Evolutionary conservation across 169 alveolate genomes (phyloP).

Genomic region (Plasmodium malariae): DNA sequence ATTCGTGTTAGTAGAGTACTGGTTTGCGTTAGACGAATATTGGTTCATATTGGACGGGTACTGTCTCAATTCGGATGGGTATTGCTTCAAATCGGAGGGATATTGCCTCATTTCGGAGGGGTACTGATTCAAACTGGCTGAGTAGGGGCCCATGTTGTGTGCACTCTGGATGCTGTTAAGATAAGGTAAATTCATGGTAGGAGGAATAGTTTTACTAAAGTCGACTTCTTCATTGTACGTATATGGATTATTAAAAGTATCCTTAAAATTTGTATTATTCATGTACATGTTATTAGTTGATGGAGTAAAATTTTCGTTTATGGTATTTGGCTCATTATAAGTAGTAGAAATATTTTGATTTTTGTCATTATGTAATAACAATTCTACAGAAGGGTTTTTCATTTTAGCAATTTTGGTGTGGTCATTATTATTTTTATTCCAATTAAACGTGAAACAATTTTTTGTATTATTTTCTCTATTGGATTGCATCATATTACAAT

Average conservation of each 20-base stretch:
- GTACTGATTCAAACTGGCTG: not conserved
- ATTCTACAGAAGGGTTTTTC: constrained; percentile 39
- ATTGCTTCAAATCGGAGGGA: too few relatives aligned
- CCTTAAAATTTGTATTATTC: not conserved
- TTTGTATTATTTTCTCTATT: constrained; percentile 17
- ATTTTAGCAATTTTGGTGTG: constrained; percentile 2
- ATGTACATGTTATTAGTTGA: not conserved
- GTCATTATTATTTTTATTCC: constrained; percentile 16
- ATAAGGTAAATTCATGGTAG: not conserved
- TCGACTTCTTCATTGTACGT: not conserved
- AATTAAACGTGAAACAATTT: constrained; percentile 41
- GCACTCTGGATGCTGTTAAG: not conserved
- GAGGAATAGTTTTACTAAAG: not conserved
- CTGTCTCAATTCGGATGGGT: too few relatives aligned
- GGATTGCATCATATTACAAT: not conserved
- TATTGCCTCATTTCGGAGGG: too few relatives aligned
- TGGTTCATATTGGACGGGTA: not conserved
- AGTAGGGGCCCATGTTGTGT: not conserved
- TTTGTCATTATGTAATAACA: constrained; percentile 54
- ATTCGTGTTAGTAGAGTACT: not conserved
- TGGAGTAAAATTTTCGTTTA: too few relatives aligned
- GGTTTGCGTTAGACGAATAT: not conserved
- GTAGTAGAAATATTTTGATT: not conserved
- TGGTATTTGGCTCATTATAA: too few relatives aligned
- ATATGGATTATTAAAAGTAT: not conserved